Conservation (phyloP, 2,329 filamentous ascomycete species). For the Scedosporium minutisporum region DNA sequence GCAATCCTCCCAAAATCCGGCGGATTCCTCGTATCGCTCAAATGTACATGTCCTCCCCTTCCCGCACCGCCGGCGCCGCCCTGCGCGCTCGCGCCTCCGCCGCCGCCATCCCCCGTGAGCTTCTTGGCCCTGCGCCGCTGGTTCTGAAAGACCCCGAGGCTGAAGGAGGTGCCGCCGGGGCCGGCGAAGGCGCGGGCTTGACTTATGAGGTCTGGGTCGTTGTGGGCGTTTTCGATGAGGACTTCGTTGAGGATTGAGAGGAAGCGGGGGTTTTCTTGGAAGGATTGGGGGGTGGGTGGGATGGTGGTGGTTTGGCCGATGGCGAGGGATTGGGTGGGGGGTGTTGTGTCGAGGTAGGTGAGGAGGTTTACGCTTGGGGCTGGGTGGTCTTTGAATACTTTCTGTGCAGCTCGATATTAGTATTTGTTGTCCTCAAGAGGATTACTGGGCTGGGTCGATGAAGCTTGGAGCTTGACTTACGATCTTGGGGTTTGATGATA, state of each 20-base stretch:
- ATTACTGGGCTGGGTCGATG: not conserved
- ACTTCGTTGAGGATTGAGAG: constrained; percentile 49
- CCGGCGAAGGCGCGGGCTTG: constrained; percentile 53
- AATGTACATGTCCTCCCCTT: constrained; percentile 53
- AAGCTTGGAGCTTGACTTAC: constrained; percentile 25
- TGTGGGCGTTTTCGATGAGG: constrained; percentile 41
- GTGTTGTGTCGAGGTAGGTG: constrained; percentile 47
- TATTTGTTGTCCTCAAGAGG: not conserved
- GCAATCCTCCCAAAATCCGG: constrained; percentile 60
- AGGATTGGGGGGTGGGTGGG: constrained; percentile 52
- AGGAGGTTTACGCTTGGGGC: constrained; percentile 41
- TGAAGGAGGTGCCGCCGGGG: constrained; percentile 43
- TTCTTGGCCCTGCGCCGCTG: constrained; percentile 3
- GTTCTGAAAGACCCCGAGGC: constrained; percentile 31
- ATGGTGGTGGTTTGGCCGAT: constrained; percentile 49
- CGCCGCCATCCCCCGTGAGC: constrained; percentile 23
- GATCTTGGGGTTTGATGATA: constrained; percentile 43
- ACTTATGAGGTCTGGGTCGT: constrained; percentile 44
- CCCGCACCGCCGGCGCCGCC: constrained; percentile 53
- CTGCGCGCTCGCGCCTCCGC: constrained; percentile 47
- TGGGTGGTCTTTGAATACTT: constrained; percentile 43
- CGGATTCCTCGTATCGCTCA: constrained; percentile 54
- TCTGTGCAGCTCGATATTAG: constrained; percentile 26
- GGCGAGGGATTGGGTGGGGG: constrained; percentile 42
- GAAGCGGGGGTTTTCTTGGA: constrained; percentile 50